Percentiles rank a stretch among this genome's conserved stretches.
phyloP scores from a whole-genome alignment of 2,329 filamentous ascomycete species.

The Rhytidhysteron rufulum region DNA sequence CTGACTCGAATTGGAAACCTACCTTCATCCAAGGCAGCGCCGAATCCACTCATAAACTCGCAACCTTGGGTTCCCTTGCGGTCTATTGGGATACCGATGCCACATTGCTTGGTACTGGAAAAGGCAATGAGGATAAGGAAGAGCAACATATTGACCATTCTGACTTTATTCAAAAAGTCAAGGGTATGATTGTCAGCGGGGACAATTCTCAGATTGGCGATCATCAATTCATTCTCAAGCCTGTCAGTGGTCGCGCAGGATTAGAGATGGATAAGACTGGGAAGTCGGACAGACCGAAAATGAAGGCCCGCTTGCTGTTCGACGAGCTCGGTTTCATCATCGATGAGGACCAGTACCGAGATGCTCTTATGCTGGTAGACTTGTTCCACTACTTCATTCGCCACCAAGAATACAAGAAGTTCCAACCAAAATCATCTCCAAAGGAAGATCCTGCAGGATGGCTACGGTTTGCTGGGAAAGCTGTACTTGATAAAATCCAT shows the following conservation, averaged over 20 bases:
- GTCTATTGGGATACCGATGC: conserved; percentile 99
- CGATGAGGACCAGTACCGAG: conserved; percentile 95
- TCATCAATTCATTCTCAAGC: conserved; percentile 93
- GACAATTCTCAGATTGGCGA: conserved; percentile 54
- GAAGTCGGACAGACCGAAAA: conserved; percentile 71
- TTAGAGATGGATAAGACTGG: conserved; percentile 94
- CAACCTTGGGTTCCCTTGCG: conserved; percentile 81
- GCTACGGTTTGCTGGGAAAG: conserved; percentile 86
- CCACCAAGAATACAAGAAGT: conserved; percentile 93
- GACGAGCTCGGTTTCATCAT: conserved; percentile 98
- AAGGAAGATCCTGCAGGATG: conserved; percentile 91
- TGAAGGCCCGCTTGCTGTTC: conserved; percentile 88
- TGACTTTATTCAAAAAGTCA: conserved; percentile 74
- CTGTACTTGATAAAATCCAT: conserved; percentile 89
- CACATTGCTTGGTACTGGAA: conserved; percentile 74
- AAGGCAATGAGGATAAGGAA: conserved; percentile 62
- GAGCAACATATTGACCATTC: conserved; percentile 63
- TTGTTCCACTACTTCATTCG: conserved; percentile 97
- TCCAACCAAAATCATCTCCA: conserved; percentile 78
- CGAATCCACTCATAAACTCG: conserved; percentile 85
- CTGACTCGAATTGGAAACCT: conserved; percentile 89
- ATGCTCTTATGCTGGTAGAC: conserved; percentile 96
- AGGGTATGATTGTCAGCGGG: conserved; percentile 71
- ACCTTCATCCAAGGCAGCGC: conserved; percentile 90
- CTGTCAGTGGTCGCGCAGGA: conserved; percentile 91